phyloP scores from a whole-genome alignment of 768 basidiomycete genomes.

The Lentinula boryana region DNA sequence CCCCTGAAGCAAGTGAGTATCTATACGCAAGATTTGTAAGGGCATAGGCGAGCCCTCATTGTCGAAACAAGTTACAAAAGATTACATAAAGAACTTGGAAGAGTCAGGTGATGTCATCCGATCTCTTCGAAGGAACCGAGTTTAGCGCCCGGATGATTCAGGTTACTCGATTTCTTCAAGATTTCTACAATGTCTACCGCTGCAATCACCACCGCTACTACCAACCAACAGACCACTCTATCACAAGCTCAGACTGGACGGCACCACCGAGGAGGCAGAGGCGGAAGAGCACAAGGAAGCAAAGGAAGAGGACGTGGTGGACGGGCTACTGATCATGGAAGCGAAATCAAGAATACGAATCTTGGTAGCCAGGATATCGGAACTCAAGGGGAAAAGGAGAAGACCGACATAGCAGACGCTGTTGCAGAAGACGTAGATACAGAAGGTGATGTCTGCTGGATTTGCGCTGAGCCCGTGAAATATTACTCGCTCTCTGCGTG shows the following conservation, averaged over 20 bases:
- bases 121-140: too few species aligned
- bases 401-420: not conserved
- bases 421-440: not conserved
- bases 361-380: not conserved
- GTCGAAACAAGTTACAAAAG: too few species aligned
- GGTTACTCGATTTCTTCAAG: not conserved
- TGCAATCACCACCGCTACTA: not conserved
- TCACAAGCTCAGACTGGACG: not conserved
- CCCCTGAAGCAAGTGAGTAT: too few species aligned
- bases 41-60: too few species aligned
- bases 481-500: slow-evolving; percentile 87
- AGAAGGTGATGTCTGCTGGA: slow-evolving; percentile 61
- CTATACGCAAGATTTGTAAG: too few species aligned
- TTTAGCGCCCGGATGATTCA: too few species aligned
- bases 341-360: not conserved
- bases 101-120: too few species aligned
- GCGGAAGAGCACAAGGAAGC: not conserved
- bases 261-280: not conserved
- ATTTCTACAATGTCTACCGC: not conserved
- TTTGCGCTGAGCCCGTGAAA: slow-evolving; percentile 91
- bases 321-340: not conserved
- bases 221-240: not conserved
- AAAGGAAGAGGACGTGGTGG: not conserved
- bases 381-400: not conserved
- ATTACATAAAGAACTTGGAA: too few species aligned